Base-by-base conservation (phyloP, 2,329 filamentous ascomycete species). In the Meredithiella fracta region DNA sequence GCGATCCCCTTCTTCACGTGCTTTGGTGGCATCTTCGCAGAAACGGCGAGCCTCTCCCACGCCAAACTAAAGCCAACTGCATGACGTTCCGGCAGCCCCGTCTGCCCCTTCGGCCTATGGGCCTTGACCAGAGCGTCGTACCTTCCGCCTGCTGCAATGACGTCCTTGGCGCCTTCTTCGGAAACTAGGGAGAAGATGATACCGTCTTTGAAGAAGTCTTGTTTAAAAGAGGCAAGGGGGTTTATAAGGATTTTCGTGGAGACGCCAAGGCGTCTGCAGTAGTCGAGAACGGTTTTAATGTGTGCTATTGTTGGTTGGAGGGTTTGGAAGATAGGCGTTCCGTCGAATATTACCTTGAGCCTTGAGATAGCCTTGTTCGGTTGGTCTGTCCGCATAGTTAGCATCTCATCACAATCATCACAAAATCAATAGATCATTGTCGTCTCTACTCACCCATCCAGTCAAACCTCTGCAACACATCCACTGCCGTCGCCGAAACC, bases 21-120 rank as follows among this genome's bases (percentile, higher is more conserved):
- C 50, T 0, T 73, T 68, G 60, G 77, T 79, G 2, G 72, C 38
- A 70, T 67, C 56, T 79, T 79, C 2, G 77, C 71, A 65, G 86
- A 80, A 42, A 79, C 79, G 5, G 83, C 82, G 3, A 95, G 72
- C 57, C 84, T 80, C 63, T 96, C 90, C 81, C 90, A 94, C 23
- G 86, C 86, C 42, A 97, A 72, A 64, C 89, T 94, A 65, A 97
- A 91, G 1, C 94, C 92, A 9, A 97, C 92, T 3, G 88, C 91
- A 65, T 94, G 87, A 20, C 80, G 79, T 62, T 83, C 80, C 56
- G 79, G 74, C 47, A 77, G 72, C 57, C 77, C 77, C 23, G 74
- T 76, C 42, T 79, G 74, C 44, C 81, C 77, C 60, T 81, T 83
- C 3, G 86, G 85, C 7, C 83, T 79, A 64, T 94, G 86, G 59